Conservation (phyloP, 2,329 filamentous ascomycete genomes). For the Colletotrichum cuscutae region DNA sequence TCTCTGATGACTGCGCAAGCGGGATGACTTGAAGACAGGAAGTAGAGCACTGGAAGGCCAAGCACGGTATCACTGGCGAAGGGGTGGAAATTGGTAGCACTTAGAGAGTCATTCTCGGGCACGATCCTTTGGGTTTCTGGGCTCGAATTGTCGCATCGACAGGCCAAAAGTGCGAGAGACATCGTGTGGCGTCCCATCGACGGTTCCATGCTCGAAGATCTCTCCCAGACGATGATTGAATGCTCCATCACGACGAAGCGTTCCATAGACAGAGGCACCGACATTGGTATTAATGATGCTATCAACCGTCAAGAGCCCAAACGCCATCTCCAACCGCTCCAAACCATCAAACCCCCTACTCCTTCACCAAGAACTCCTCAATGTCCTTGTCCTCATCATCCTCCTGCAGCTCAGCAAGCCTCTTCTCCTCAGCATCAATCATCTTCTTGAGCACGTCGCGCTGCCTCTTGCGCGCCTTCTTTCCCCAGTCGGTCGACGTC, state of each 20-base stretch:
- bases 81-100: background rate
- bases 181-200: background rate
- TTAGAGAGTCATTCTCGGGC: background rate
- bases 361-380: constrained; percentile 69
- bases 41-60: background rate
- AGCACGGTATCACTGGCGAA: background rate
- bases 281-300: constrained; percentile 10
- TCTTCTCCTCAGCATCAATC: constrained; percentile 71
- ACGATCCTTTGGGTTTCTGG: background rate
- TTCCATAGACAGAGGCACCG: background rate
- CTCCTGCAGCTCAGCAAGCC: constrained; percentile 63
- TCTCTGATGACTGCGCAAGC: background rate
- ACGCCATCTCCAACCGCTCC: background rate
- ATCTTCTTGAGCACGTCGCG: constrained; percentile 73
- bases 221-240: background rate
- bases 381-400: constrained; percentile 81
- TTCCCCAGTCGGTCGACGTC: constrained; percentile 71
- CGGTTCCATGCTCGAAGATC: background rate
- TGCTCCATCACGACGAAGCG: background rate
- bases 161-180: background rate
- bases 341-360: background rate
- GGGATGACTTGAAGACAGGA: background rate
- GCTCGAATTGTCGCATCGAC: background rate
- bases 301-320: background rate
- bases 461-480: constrained; percentile 76